Evolutionary conservation across 176 grass and related monocot genomes (phyloP).

Genomic region (Musa schizocarpa): DNA sequence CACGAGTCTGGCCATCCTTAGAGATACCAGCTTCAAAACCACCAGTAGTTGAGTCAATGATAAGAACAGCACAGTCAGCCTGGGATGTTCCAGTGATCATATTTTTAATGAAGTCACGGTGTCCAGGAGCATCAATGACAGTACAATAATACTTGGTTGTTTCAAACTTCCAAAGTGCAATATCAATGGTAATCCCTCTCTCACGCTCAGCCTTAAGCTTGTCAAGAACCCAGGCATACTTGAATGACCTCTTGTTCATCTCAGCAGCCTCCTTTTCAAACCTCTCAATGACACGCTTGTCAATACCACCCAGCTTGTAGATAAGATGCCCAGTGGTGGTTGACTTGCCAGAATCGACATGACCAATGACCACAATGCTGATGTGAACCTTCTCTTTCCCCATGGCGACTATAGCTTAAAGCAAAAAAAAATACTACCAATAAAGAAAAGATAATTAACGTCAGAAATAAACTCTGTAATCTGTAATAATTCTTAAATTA

Average conservation of each 20-base stretch:
- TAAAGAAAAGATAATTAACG: not conserved
- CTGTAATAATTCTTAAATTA: too few relatives aligned
- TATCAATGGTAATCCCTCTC: slow-evolving; percentile 68
- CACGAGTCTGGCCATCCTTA: slow-evolving; percentile 73
- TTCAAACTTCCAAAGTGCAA: slow-evolving; percentile 74
- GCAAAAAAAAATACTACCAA: not conserved
- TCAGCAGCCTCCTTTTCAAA: slow-evolving; percentile 68
- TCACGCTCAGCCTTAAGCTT: slow-evolving; percentile 87
- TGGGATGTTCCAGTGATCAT: slow-evolving; percentile 84
- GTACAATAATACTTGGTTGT: slow-evolving; percentile 77
- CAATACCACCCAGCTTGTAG: slow-evolving; percentile 86
- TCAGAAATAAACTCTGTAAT: not conserved
- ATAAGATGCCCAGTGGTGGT: slow-evolving; percentile 83
- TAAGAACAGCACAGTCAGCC: slow-evolving; percentile 71
- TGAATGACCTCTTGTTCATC: slow-evolving; percentile 84
- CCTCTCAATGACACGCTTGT: slow-evolving; percentile 82
- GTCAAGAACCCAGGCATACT: slow-evolving; percentile 84
- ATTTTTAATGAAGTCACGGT: slow-evolving; percentile 86
- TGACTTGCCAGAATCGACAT: slow-evolving; percentile 72
- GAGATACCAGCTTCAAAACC: slow-evolving; percentile 89
- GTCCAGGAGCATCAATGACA: slow-evolving; percentile 72
- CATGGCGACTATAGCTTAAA: slow-evolving; percentile 21
- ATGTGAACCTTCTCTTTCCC: slow-evolving; percentile 85
- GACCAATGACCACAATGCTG: slow-evolving; percentile 74
- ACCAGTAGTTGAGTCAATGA: slow-evolving; percentile 83